Evolutionary conservation across 371 early-diverging fungal genomes (phyloP).

Genomic region (Haplosporangium sp.): DNA sequence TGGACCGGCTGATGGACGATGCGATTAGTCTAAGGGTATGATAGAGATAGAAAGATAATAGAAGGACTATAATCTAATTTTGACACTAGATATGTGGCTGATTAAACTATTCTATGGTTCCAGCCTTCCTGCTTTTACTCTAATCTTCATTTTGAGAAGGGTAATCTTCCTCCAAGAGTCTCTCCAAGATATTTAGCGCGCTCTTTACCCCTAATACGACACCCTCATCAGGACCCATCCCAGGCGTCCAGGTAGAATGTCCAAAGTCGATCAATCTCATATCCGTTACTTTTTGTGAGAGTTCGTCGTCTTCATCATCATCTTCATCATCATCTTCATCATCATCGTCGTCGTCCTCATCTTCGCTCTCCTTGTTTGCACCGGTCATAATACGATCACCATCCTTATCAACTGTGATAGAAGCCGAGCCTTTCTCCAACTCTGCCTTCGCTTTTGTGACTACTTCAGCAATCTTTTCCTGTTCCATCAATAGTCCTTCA

Average conservation of each 20-base stretch:
- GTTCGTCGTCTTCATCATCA: constrained; percentile 63
- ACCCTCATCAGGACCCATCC: constrained; percentile 63
- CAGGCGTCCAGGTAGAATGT: constrained; percentile 73
- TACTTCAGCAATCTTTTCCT: constrained; percentile 34
- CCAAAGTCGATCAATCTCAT: constrained; percentile 84
- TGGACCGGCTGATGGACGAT: constrained; percentile 83
- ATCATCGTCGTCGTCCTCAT: constrained; percentile 57
- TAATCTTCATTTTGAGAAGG: constrained; percentile 9
- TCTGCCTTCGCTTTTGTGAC: constrained; percentile 37
- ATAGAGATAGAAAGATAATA: too few species aligned
- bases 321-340: constrained; percentile 53
- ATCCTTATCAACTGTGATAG: constrained; percentile 41
- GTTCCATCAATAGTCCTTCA: constrained; percentile 47
- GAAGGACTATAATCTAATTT: too few species aligned
- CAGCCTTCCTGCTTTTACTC: background rate
- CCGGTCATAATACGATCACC: constrained; percentile 56
- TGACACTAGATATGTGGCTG: background rate
- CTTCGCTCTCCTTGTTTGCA: constrained; percentile 43
- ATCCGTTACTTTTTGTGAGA: constrained; percentile 59
- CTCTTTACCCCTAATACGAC: constrained; percentile 64
- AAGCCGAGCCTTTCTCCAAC: constrained; percentile 13
- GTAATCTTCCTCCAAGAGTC: constrained; percentile 41
- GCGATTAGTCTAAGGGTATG: constrained; percentile 59
- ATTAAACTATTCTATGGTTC: too few species aligned
- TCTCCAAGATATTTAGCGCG: constrained; percentile 30